Base-by-base conservation (phyloP, 805 yeast species). In the Ogataea kodamae region DNA sequence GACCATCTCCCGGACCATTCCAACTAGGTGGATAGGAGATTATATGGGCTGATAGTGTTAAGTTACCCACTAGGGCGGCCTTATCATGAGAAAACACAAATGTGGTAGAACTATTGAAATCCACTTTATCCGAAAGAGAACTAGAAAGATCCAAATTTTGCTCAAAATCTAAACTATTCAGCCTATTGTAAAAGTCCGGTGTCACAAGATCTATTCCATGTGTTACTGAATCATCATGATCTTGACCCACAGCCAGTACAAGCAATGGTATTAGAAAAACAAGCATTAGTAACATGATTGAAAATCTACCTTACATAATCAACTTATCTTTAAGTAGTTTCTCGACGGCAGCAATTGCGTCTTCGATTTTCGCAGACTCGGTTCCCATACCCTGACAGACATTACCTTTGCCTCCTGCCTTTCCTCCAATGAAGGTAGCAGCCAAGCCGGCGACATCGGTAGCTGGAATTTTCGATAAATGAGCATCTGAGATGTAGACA, bases 321-420 rank as follows among this genome's bases (percentile, higher is more conserved):
- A 83, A 68, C 59, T 79, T 81, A 56, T 77, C 80, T 26, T 64
- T 56, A 45, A 88, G 70, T 44, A 77, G 61, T 54, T 70, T 68
- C 47, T 72, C 72, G 33, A 89, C 75, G 43, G 80, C 85, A 20
- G 70, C 74, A 45, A 92, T 69, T 17, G 98, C 99, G 24, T 70
- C 72, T 25, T 69, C 70, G 33, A 87, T 70, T 44, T 83, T 85
- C 20, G 64, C 70, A 22, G 79, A 72, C 43, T 86, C 82, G 50
- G 81, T 86, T 51, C 98, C 98, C 79, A 87, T 83, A 64, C 99
- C 99, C 68, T 92, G 98, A 50, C 87, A 86, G 35, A 89, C 79
- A 47, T 87, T 85, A 45, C 96, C 97, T 65, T 87, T 92, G 62
- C 99, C 99, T 66, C 99, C 99, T 39, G 96, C 94, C 62, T 83